A percentile compares a stretch with the other conserved stretches of the same genome.
Evolutionary conservation across 148 eudicot genomes (phyloP).

Genomic region (Chenopodium quinoa): DNA sequence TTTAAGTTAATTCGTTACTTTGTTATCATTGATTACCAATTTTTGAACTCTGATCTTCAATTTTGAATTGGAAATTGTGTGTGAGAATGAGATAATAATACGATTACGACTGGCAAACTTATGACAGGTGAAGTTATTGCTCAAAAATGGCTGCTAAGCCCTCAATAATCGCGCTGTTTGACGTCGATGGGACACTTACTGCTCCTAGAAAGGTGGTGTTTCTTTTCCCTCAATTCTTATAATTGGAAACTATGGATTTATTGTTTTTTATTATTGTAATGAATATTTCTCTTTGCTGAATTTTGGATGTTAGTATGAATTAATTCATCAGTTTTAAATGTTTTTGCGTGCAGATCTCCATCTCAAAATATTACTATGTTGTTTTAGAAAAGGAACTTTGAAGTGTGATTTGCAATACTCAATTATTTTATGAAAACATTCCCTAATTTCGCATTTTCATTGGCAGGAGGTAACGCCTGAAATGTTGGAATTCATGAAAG

Average conservation of each 20-base stretch:
- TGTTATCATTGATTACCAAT: background rate
- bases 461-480: slow-evolving; percentile 32
- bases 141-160: slow-evolving; percentile 60
- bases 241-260: background rate
- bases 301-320: no score
- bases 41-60: background rate
- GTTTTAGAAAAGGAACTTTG: background rate
- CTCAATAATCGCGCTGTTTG: slow-evolving; percentile 83
- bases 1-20: no score
- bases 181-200: slow-evolving; percentile 96
- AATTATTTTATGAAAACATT: background rate
- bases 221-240: background rate
- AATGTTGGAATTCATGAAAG: slow-evolving; percentile 33
- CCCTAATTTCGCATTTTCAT: background rate
- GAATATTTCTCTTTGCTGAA: background rate
- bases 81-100: no score
- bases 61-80: background rate
- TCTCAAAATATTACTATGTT: background rate
- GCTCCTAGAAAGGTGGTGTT: slow-evolving; percentile 72
- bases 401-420: background rate
- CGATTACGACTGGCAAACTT: background rate
- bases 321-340: background rate
- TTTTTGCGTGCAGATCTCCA: background rate
- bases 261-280: background rate
- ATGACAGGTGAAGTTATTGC: slow-evolving; percentile 17